Evolutionary conservation across 441 rosid genomes (phyloP).

Genomic region (Bocquillonia castaneifolia): DNA sequence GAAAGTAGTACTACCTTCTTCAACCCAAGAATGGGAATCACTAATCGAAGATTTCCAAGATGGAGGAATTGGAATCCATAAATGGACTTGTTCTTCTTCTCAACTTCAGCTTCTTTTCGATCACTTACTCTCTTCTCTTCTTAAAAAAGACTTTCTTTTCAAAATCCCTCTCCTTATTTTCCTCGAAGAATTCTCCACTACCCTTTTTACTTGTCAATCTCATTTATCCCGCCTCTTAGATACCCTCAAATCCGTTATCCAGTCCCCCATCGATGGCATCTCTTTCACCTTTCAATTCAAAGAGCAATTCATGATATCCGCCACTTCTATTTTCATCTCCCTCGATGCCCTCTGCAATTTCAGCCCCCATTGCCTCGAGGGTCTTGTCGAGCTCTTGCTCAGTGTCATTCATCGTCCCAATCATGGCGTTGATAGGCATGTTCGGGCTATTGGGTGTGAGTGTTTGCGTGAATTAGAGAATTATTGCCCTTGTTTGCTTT

Average conservation of each 20-base stretch:
- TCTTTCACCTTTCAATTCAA: constrained; percentile 48
- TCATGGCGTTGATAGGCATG: constrained; percentile 75
- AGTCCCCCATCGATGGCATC: constrained; percentile 56
- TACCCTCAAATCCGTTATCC: constrained; percentile 53
- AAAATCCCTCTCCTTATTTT: constrained; percentile 67
- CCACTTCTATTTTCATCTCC: constrained; percentile 59
- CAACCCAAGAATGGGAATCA: constrained; percentile 73
- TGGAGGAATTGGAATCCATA: constrained; percentile 47
- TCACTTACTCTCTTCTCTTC: constrained; percentile 54
- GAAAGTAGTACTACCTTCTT: constrained; percentile 41
- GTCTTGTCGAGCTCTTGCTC: constrained; percentile 61
- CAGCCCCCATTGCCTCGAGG: constrained; percentile 38
- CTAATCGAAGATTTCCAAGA: constrained; percentile 70
- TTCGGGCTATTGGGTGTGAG: constrained; percentile 77
- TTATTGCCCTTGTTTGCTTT: constrained; percentile 64
- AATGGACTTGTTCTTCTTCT: constrained; percentile 39
- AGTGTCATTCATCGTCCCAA: constrained; percentile 78
- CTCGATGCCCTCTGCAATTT: constrained; percentile 36
- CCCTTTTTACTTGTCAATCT: constrained; percentile 34
- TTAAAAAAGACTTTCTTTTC: constrained; percentile 57
- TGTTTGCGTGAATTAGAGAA: constrained; percentile 80
- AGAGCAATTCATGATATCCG: constrained; percentile 73
- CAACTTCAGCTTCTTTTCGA: constrained; percentile 39
- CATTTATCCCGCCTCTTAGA: constrained; percentile 55
- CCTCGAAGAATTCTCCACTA: constrained; percentile 59